A percentile compares a stretch with the other conserved stretches of the same genome.
These are phyloP conservation scores for Rhinocladiella similis DNA, from an alignment of 2,329 filamentous ascomycete species.

Conservation along the genomic window DNA sequence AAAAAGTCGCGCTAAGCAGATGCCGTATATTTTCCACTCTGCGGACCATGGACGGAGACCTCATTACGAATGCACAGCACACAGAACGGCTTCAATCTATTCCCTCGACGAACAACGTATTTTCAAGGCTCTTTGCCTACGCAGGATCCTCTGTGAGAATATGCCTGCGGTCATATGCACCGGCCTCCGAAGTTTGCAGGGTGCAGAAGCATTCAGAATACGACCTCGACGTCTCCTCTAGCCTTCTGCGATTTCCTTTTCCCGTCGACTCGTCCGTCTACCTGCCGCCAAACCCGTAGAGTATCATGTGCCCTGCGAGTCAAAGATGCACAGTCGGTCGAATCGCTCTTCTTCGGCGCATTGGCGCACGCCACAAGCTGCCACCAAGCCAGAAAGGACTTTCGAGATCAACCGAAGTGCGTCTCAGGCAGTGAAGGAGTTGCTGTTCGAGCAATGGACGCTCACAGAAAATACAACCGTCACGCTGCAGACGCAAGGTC, in stretches of 20 bases:
- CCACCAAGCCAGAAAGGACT: neutral
- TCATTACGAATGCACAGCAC: no score
- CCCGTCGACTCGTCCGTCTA: conserved; percentile 24
- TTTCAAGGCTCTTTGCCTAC: neutral
- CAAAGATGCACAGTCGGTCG: neutral
- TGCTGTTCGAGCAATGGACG: neutral
- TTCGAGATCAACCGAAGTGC: neutral
- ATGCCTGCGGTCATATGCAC: conserved; percentile 24
- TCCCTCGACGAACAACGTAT: neutral
- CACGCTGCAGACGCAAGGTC: neutral
- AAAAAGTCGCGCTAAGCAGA: conserved; percentile 16
- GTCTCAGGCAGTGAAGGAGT: neutral
- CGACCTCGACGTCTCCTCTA: conserved; percentile 19
- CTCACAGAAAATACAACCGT: neutral
- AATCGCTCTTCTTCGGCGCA: conserved; percentile 11
- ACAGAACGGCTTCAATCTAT: no score
- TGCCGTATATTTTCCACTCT: neutral
- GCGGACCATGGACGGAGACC: neutral
- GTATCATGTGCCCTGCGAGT: conserved; percentile 11
- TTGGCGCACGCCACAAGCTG: conserved; percentile 5
- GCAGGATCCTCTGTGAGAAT: neutral
- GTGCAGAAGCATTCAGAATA: conserved; percentile 24
- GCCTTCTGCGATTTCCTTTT: conserved; percentile 26
- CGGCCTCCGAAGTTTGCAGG: conserved; percentile 17
- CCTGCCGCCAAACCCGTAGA: conserved; percentile 2